Conservation (phyloP, 1,284 basidiomycete species). For the Dichomitus squalens region DNA sequence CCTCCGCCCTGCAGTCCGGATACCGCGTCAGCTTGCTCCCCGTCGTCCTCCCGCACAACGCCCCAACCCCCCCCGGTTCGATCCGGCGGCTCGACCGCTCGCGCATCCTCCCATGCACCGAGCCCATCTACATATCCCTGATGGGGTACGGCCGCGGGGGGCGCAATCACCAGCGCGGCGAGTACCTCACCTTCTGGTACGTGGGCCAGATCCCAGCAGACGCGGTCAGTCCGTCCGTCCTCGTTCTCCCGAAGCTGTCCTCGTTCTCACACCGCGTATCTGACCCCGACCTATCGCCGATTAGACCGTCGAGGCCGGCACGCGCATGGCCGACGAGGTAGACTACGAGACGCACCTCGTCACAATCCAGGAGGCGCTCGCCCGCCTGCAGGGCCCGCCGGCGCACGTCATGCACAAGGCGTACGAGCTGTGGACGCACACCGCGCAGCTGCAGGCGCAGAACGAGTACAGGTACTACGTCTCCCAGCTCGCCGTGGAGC, state of each 20-base stretch:
- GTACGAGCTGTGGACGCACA: conserved; percentile 20
- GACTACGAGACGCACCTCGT: conserved; percentile 42
- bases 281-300: neutral
- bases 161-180: conserved; percentile 36
- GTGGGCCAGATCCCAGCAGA: conserved; percentile 50
- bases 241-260: neutral
- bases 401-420: conserved; percentile 14
- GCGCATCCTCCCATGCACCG: conserved; percentile 36
- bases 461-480: neutral
- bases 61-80: conserved; percentile 40
- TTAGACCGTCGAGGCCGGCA: conserved; percentile 48
- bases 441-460: neutral
- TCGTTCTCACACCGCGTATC: neutral
- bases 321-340: conserved; percentile 59
- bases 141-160: conserved; percentile 29
- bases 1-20: conserved; percentile 46
- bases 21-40: conserved; percentile 53
- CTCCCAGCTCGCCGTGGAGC: neutral
- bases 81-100: neutral
- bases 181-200: conserved; percentile 59
- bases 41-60: conserved; percentile 39
- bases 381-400: conserved; percentile 21
- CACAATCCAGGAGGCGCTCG: conserved; percentile 29
- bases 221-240: conserved; percentile 47
- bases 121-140: conserved; percentile 49